Evolutionary conservation across 2,329 filamentous ascomycete species (phyloP), one percentile per base, ranked within the genome.

Genomic region (Amauroascus niger): DNA sequence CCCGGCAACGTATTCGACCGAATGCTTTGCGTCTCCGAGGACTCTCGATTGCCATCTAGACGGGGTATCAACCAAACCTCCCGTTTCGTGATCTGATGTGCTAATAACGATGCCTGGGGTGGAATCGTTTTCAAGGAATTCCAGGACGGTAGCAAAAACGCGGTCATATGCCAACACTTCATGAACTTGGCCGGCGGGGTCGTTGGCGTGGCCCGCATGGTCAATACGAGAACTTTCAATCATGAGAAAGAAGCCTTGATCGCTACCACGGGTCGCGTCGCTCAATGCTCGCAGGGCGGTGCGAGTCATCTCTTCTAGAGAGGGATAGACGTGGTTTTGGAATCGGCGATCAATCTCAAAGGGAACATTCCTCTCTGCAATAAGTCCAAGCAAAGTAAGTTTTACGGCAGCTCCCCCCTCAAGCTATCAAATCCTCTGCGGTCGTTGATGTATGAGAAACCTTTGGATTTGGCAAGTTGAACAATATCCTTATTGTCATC

Each of bases 211-310:
- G 6, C 89, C 93, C 3, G 93, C 91, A 67, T 98, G 93, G 64
- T 98, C 93, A 63, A 98, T 97, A 40, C 93, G 80, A 63, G 88
- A 95, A 3, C 90, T 93, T 70, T 98, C 93, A 57, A 98, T 94
- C 91, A 98, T 95, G 62, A 98, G 76, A 72, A 98, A 98, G 76
- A 97, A 98, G 3, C 93, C 93, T 69, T 94, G 83, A 39, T 97
- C 88, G 58, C 81, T 88, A 64, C 90, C 77, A 64, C 80, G 77
- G 0, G 93, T 96, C 0, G 90, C 93, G 55, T 83, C 82, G 58
- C 86, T 85, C 20, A 98, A 79, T 1, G 87, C 83, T 13, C 78
- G 81, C 58, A 98, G 75, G 1, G 93, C 91, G 14, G 87, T 88
- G 61, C 79, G 78, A 7, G 91, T 82, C 89, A 96, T 97, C 70